These are phyloP conservation scores for Pigoraptor vietnamica DNA, from an alignment of 78 protist genomes.

Conservation along the genomic window DNA sequence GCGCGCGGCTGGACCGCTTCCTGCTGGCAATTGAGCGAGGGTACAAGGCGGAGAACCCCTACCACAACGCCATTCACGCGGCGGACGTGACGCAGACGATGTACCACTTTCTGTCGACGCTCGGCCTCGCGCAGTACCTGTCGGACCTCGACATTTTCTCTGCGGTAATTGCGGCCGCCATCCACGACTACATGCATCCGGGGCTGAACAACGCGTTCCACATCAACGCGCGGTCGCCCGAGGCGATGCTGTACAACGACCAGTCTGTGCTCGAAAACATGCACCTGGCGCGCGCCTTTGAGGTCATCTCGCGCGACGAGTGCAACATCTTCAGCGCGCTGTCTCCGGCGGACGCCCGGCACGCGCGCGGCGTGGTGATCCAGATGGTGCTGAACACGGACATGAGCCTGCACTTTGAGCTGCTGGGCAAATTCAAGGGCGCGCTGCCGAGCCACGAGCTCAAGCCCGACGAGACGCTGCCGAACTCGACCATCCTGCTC, in stretches of 20 bases:
- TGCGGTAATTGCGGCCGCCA: neutral
- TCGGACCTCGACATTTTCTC: neutral
- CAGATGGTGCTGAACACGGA: conserved; percentile 4
- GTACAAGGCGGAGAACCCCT: conserved; percentile 28
- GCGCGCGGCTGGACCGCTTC: neutral
- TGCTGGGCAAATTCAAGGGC: neutral
- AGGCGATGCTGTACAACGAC: neutral
- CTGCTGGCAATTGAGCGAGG: neutral
- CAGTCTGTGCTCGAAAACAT: neutral
- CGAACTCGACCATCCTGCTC: neutral
- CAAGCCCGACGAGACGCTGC: neutral
- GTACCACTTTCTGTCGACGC: conserved; percentile 1
- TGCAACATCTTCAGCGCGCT: neutral
- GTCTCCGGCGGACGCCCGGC: neutral
- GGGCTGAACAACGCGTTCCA: neutral
- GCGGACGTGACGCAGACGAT: conserved; percentile 42
- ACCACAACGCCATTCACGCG: conserved; percentile 60
- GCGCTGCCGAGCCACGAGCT: neutral
- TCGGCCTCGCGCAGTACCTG: neutral
- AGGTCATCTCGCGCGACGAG: neutral
- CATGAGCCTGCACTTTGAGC: neutral
- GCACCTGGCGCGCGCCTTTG: neutral
- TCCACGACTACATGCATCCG: conserved; percentile 10
- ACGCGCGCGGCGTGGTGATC: neutral
- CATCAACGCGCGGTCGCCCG: neutral